Evolutionary conservation across 192 early-diverging fungal genomes (phyloP), one percentile per base, ranked within the genome.

Genomic region (Phycomyces nitens): DNA sequence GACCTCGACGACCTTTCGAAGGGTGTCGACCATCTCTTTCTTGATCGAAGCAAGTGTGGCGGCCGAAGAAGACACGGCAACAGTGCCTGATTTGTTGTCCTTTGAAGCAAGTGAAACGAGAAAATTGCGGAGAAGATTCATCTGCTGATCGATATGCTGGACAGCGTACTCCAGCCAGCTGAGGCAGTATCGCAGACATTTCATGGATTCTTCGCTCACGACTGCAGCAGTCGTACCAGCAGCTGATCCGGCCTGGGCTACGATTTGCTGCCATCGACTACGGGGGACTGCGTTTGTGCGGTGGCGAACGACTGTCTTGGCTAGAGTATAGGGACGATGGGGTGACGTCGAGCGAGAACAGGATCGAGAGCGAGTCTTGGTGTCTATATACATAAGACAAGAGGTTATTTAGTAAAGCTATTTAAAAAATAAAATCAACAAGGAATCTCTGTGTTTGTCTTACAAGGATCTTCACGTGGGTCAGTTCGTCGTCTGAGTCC

Each of bases 121-220:
- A 43, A 89, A 79, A 38, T 72, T 70, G 20, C 82, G 82, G 55
- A 92, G 73, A 27, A 83, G 68, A 14, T 66, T 66, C 29, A 92
- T 91, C 42, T 92, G 89, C 49, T 80, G 79, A 5, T 79, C 82
- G 22, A 92, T 82, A 60, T 89, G 85, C 21, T 84, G 83, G 0
- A 85, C 84, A 1, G 93, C 93, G 58, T 94, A 94, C 78, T 86
- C 59, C 11, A 96, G 72, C 90, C 90, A 95, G 65, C 89, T 81
- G 26, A 94, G 72, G 74, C 95, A 97, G 73, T 95, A 97, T 60
- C 86, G 83, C 53, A 97, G 73, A 57, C 86, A 89, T 64, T 86
- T 81, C 80, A 95, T 84, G 61, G 89, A 88, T 72, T 97, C 95
- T 63, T 94, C 93, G 61, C 88, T 90, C 21, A 93, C 84, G 20